Evolutionary conservation across 768 basidiomycete species (phyloP).

Genomic region (Pleurotus ostreatus): DNA sequence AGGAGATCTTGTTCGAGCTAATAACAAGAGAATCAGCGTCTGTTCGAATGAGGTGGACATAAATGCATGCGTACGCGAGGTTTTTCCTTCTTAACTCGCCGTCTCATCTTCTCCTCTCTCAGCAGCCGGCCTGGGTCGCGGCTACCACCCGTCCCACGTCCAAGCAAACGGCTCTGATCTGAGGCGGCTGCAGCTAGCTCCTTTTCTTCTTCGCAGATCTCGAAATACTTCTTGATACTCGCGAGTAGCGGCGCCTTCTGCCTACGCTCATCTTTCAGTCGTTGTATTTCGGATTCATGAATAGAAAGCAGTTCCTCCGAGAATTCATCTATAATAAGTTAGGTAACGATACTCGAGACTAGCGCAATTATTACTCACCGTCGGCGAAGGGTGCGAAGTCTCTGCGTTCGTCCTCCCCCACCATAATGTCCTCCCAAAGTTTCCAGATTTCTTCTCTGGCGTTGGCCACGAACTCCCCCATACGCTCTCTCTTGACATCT

Average conservation of each 20-base stretch:
- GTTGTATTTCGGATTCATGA: constrained; percentile 82
- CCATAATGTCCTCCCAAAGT: constrained; percentile 85
- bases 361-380: constrained; percentile 42
- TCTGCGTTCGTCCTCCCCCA: constrained; percentile 75
- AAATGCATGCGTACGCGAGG: constrained; percentile 62
- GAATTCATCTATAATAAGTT: constrained; percentile 58
- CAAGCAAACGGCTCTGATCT: constrained; percentile 79
- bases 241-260: constrained; percentile 73
- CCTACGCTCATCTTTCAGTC: constrained; percentile 79
- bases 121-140: constrained; percentile 83
- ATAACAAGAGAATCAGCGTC: background rate
- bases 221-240: constrained; percentile 82
- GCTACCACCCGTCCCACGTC: constrained; percentile 50
- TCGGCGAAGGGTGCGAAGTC: constrained; percentile 82
- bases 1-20: constrained; percentile 91
- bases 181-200: constrained; percentile 78
- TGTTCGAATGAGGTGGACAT: background rate
- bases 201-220: constrained; percentile 85
- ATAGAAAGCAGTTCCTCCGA: constrained; percentile 83
- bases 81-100: constrained; percentile 88
- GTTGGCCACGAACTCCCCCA: constrained; percentile 79
- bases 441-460: constrained; percentile 76
- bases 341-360: background rate
- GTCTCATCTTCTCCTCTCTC: constrained; percentile 96
- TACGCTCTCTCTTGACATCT: constrained; percentile 80